Base-by-base conservation (phyloP, 345 rosid species). In the Psidium guajava region DNA sequence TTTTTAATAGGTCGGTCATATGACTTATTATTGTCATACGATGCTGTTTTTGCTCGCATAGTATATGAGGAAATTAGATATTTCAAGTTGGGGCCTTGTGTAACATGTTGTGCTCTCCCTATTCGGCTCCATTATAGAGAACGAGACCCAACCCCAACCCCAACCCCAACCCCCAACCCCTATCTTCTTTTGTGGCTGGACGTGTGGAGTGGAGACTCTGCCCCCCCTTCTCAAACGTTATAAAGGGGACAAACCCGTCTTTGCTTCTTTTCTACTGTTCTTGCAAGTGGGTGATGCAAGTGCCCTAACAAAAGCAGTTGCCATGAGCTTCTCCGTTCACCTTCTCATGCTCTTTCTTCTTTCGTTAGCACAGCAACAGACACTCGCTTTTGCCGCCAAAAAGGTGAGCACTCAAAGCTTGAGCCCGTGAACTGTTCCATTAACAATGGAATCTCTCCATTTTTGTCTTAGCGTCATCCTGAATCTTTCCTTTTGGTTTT, bases 301-400 rank as follows among this genome's bases (percentile, higher is more conserved):
- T 18, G 77, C 77, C 77, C 3, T 36, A 21, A 44, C 20, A 5
- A 69, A 40, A 1, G 77, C 18, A 32, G 47, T 69, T 36, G 77
- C 77, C 77, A 69, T 69, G 77, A 69, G 47, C 77, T 24, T 69
- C 47, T 69, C 13, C 47, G 77, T 69, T 69, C 47, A 18, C 13
- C 77, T 69, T 69, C 77, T 69, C 7, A 10, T 59, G 81, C 86
- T 52, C 86, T 83, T 86, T n/a, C 59, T 90, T 83, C 86, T 90
- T 81, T 82, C 90, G 61, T 32, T 84, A 18, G 85, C 84, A 59
- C 36, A 85, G 16, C 27, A 86, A 25, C 90, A 18, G 2, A 88
- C 80, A 83, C 91, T 88, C 85, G 85, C 88, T 61, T 82, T 84
- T 84, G 94, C 94, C 77, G 86, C 91, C 87, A 87, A 89, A 90